Evolutionary conservation across 306 rosid species (phyloP).

Genomic region (Glycine latifolia): DNA sequence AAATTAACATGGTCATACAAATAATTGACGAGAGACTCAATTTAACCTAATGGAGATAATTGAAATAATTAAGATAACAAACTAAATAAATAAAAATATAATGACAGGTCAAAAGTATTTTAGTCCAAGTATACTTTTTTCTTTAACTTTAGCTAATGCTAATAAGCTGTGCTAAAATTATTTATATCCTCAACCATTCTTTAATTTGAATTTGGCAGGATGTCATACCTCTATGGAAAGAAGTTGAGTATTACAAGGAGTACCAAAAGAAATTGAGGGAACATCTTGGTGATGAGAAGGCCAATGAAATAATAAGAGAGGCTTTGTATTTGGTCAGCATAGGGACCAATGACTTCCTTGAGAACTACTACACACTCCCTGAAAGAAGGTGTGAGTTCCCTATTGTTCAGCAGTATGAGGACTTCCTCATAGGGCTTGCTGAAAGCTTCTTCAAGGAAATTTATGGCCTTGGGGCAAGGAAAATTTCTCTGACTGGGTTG

Average conservation of each 20-base stretch:
- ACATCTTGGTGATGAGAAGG: conserved; percentile 52
- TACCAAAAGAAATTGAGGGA: conserved; percentile 57
- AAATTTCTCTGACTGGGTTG: conserved; percentile 63
- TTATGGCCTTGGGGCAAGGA: conserved; percentile 64
- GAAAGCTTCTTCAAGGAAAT: conserved; percentile 53
- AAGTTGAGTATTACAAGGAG: conserved; percentile 67
- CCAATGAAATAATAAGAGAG: conserved; percentile 52
- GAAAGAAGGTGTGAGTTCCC: conserved; percentile 51
- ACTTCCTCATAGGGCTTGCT: conserved; percentile 62
- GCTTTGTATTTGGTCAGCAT: conserved; percentile 66
- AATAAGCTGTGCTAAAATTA: no score
- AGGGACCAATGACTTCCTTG: conserved; percentile 75
- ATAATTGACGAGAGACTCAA: no score
- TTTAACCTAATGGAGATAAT: no score
- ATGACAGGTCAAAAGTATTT: no score
- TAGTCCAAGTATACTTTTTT: no score
- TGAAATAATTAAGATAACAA: no score
- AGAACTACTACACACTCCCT: conserved; percentile 59
- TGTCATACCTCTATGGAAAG: conserved; percentile 79
- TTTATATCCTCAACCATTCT: no score
- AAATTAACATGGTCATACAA: no score
- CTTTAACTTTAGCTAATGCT: no score
- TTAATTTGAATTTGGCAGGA: conserved; percentile 29
- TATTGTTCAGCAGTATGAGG: conserved; percentile 48
- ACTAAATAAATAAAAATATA: no score